phyloP scores from a whole-genome alignment of 495 filamentous ascomycete species.

The Hypoxylon rickii region DNA sequence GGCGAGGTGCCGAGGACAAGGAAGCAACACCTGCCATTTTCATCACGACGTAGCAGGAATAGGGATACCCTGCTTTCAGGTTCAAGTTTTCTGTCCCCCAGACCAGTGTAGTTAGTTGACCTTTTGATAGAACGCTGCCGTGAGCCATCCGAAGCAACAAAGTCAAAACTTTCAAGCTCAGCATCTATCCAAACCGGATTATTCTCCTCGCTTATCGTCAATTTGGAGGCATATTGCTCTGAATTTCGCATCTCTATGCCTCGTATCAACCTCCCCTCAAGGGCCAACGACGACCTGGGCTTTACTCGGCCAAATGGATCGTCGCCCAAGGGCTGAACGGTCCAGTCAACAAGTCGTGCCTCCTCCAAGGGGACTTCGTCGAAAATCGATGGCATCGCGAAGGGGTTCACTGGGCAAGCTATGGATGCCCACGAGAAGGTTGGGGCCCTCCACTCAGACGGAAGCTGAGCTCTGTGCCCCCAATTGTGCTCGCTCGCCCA shows the following conservation, averaged over 20 bases:
- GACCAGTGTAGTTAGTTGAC: background rate
- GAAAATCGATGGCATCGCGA: background rate
- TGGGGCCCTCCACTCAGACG: slow-evolving; percentile 1
- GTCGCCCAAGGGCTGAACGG: background rate
- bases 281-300: slow-evolving; percentile 4
- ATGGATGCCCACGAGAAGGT: slow-evolving; percentile 11
- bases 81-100: background rate
- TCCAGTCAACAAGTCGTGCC: background rate
- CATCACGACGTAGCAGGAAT: background rate
- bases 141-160: background rate
- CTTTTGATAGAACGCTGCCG: slow-evolving; percentile 4
- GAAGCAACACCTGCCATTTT: background rate
- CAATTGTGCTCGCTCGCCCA: no score
- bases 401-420: background rate
- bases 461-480: background rate
- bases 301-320: slow-evolving; percentile 7
- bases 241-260: background rate
- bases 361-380: background rate
- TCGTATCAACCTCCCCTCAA: background rate
- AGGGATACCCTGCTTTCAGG: background rate
- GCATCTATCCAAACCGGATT: background rate
- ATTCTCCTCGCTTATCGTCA: background rate
- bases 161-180: slow-evolving; percentile 3
- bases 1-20: slow-evolving; percentile 5
- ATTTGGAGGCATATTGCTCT: background rate